Evolutionary conservation across 345 rosid genomes (phyloP).

Genomic region (Eucalyptus curtisii): DNA sequence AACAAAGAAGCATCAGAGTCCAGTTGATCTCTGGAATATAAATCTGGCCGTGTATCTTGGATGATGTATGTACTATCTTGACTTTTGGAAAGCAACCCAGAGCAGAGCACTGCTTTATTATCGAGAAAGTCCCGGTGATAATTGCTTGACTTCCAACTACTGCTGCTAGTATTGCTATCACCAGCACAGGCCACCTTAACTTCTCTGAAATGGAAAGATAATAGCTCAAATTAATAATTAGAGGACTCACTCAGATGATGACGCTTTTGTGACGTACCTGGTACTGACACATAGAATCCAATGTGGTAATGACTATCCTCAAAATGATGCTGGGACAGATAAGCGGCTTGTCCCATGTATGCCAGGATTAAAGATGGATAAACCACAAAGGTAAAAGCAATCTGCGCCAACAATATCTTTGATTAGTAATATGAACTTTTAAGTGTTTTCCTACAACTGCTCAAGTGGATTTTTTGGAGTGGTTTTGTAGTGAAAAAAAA

Average conservation of each 20-base stretch:
- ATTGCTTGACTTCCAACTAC: conserved; percentile 97
- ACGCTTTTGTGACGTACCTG: conserved; percentile 29
- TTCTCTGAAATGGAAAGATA: conserved; percentile 31
- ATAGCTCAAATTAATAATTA: neutral
- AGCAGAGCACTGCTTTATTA: conserved; percentile 90
- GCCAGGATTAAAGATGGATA: conserved; percentile 95
- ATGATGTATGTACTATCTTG: conserved; percentile 85
- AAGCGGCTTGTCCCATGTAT: conserved; percentile 99
- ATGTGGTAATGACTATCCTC: conserved; percentile 46
- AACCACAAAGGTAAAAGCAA: conserved; percentile 84
- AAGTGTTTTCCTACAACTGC: neutral
- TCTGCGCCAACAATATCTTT: conserved; percentile 23
- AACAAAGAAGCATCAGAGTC: conserved; percentile 87
- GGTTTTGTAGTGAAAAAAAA: neutral
- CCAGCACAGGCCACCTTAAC: conserved; percentile 94
- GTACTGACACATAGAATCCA: conserved; percentile 95
- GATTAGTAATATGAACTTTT: neutral
- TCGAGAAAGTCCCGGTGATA: conserved; percentile 95
- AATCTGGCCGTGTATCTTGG: conserved; percentile 88
- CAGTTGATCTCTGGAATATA: conserved; percentile 97
- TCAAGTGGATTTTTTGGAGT: neutral
- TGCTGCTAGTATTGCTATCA: conserved; percentile 88
- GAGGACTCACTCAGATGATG: neutral
- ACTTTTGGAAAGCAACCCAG: conserved; percentile 93
- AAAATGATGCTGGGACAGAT: conserved; percentile 72